Evolutionary conservation across 139 green algal species (phyloP).

Genomic region (Haematococcus lacustris): DNA sequence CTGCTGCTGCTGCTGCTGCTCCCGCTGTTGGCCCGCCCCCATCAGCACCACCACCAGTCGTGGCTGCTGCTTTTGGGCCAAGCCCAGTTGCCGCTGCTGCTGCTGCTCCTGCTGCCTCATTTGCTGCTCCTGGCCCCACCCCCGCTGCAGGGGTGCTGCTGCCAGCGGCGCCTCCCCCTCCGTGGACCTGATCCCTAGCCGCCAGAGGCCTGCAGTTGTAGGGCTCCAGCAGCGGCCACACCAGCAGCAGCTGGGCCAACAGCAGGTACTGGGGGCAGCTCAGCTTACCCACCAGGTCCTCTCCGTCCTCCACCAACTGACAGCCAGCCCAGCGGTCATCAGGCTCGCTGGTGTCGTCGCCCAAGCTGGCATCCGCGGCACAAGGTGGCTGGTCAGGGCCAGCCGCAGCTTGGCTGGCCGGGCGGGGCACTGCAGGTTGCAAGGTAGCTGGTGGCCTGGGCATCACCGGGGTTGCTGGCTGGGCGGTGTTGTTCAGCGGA

Average conservation of each 20-base stretch:
- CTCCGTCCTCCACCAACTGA: constrained; percentile 58
- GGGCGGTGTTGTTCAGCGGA: neutral
- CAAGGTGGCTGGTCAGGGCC: neutral
- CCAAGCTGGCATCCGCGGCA: neutral
- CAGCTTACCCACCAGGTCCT: constrained; percentile 54
- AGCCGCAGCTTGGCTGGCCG: constrained; percentile 1
- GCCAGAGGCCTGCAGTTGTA: neutral
- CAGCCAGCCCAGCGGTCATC: constrained; percentile 35
- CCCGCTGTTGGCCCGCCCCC: neutral
- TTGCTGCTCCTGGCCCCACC: too few relatives aligned
- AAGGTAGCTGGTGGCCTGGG: neutral
- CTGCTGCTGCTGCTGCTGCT: neutral
- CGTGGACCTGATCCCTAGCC: neutral
- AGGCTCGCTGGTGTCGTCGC: neutral
- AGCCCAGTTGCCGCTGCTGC: neutral
- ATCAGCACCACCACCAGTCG: neutral
- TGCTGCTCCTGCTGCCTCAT: too few relatives aligned
- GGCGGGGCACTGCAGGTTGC: neutral
- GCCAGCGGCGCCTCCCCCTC: neutral
- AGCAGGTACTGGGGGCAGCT: constrained; percentile 64
- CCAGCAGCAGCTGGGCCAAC: constrained; percentile 48
- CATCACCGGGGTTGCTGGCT: neutral
- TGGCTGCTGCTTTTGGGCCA: neutral
- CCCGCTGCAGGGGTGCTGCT: constrained; percentile 7
- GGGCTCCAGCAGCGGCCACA: constrained; percentile 32